Conservation (phyloP, 2,329 filamentous ascomycete species). For the Penicillium vulpinum region DNA sequence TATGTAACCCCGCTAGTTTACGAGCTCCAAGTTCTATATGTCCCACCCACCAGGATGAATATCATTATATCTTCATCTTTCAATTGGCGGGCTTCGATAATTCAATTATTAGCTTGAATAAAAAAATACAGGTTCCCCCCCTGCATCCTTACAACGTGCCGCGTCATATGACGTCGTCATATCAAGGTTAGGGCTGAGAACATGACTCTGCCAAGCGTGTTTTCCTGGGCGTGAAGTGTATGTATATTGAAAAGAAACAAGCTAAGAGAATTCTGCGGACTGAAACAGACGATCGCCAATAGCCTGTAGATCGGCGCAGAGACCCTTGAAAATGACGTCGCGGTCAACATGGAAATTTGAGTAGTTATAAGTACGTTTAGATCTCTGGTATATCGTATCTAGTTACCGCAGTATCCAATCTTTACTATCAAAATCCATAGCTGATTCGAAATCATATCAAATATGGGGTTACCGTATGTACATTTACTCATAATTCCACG, state of each 20-base stretch:
- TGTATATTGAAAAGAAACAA: neutral
- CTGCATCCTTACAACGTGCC: neutral
- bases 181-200: neutral
- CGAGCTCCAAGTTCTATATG: too few relatives aligned
- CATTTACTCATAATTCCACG: neutral
- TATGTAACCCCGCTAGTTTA: too few relatives aligned
- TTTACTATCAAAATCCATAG: neutral
- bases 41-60: too few relatives aligned
- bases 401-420: neutral
- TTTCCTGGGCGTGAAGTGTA: neutral
- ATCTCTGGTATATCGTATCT: neutral
- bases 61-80: neutral
- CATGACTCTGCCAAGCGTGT: neutral
- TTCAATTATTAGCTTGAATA: too few relatives aligned
- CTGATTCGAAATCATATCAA: neutral
- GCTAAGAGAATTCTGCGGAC: neutral
- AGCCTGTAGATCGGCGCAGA: neutral
- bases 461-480: conserved; percentile 1
- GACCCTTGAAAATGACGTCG: neutral
- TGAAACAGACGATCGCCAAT: neutral
- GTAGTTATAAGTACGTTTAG: neutral
- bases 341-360: neutral
- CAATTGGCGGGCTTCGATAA: neutral
- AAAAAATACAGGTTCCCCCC: neutral
- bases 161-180: neutral